These are phyloP conservation scores for Schizonepeta tenuifolia DNA, from an alignment of 257 asterid species.

Conservation along the genomic window DNA sequence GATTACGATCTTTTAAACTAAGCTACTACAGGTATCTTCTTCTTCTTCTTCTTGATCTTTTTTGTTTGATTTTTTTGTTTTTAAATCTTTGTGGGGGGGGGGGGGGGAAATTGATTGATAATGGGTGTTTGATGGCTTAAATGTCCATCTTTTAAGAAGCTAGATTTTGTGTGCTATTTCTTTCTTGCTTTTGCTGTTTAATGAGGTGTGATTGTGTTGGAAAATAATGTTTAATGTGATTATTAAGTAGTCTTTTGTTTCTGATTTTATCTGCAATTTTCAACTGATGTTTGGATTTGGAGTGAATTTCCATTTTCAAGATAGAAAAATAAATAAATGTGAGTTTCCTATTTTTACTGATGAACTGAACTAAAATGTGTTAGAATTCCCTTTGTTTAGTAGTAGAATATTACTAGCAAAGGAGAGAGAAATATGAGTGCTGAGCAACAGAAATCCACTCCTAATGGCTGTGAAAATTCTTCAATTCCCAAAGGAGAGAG, in stretches of 20 bases:
- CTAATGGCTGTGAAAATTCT: conserved; percentile 19
- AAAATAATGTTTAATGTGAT: not conserved
- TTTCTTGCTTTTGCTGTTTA: not conserved
- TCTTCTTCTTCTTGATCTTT: not conserved
- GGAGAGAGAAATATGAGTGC: not conserved
- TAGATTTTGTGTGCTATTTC: not conserved
- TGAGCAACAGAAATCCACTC: not conserved
- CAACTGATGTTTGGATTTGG: not conserved
- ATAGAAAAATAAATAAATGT: not conserved
- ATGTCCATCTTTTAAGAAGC: not conserved
- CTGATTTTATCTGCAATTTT: not conserved
- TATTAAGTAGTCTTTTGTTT: too few species aligned
- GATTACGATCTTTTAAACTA: not conserved
- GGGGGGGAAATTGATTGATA: not conserved
- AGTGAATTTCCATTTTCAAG: not conserved
- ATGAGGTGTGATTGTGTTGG: not conserved
- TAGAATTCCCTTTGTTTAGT: not conserved
- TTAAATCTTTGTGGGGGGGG: not conserved
- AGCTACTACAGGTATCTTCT: not conserved
- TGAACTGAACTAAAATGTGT: not conserved
- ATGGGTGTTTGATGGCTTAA: not conserved
- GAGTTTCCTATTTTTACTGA: not conserved
- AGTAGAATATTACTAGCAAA: not conserved
- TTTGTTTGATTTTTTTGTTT: not conserved
- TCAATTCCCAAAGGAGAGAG: conserved; percentile 45